A percentile compares a stretch with the other conserved stretches of the same genome.
These are phyloP conservation scores for Lagerstroemia fauriei DNA, from an alignment of 441 rosid species.

Conservation along the genomic window DNA sequence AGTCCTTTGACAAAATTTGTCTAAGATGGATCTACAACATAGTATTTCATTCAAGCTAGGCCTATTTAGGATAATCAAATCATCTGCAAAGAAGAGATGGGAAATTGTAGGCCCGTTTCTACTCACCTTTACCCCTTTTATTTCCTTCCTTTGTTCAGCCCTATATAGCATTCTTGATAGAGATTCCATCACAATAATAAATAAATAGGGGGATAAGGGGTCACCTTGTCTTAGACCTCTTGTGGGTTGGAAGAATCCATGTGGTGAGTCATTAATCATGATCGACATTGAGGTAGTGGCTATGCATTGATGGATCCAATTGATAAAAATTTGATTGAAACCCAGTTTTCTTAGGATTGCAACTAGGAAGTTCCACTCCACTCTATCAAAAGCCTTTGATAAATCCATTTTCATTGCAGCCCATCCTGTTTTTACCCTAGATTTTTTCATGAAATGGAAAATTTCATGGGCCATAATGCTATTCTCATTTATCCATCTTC, in stretches of 20 bases:
- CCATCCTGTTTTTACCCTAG: neutral
- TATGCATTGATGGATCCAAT: neutral
- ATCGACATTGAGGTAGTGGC: neutral
- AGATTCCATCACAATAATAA: neutral
- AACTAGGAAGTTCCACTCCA: neutral
- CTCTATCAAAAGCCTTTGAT: neutral
- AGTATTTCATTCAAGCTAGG: too few relatives aligned
- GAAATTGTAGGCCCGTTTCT: neutral
- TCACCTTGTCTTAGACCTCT: neutral
- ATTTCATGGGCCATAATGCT: neutral
- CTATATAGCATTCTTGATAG: neutral
- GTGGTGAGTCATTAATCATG: neutral
- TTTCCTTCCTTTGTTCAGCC: neutral
- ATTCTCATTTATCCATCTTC: neutral
- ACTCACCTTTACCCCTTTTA: neutral
- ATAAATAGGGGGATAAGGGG: too few relatives aligned
- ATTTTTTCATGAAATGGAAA: neutral
- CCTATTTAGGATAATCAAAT: too few relatives aligned
- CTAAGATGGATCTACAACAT: too few relatives aligned
- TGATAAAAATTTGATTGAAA: neutral
- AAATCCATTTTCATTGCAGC: too few relatives aligned
- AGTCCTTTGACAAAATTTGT: too few relatives aligned
- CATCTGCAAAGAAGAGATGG: neutral
- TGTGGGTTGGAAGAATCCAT: neutral
- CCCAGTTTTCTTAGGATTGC: neutral